Evolutionary conservation across 257 asterid species (phyloP), one percentile per base, ranked within the genome.

Genomic region (Capsicum pubescens): DNA sequence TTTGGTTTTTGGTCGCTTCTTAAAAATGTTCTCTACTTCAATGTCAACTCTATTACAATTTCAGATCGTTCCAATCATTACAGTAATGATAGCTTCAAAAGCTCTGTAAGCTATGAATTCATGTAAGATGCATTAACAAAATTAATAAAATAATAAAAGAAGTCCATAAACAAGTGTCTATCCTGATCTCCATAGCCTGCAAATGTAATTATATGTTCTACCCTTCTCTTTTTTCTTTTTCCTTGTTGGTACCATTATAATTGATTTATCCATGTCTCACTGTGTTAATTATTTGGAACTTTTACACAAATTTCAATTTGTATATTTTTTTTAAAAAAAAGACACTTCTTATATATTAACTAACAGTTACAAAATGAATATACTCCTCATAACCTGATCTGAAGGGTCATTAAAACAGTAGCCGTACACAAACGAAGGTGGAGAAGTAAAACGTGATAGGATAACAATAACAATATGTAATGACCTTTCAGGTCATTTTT

Each of bases 41-140:
- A 76, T 52, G 81, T 76, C 81, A 76, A 76, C 81, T 76, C 63
- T 13, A 76, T 17, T 76, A 26, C 13, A 21, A 74, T 76, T 52
- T 52, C 63, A 21, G 63, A 21, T 76, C 48, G 14, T 52, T 76
- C 63, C 60, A 76, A 76, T 76, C 48, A 76, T 52, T 2, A 76
- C 63, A 76, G 26, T 76, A 76, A 76, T 76, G 8, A 52, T 76
- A 7, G 9, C 26, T 52, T 57, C 14, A 76, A 52, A 76, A 76
- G 15, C 63, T 76, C 81, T 52, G 15, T 21, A 52, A 52, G 63
- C 63, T 76, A 52, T 46, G 46, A 74, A 52, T 50, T 74, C 12
- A 14, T 50, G 52, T 14, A 50, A 76, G 63, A 35, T 76, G 63
- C 48, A 76, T 26, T 76, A 52, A 76, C 48, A 44, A 50, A 74